Conservation (phyloP, 2,329 filamentous ascomycete species). For the Fusarium guadeloupense region DNA sequence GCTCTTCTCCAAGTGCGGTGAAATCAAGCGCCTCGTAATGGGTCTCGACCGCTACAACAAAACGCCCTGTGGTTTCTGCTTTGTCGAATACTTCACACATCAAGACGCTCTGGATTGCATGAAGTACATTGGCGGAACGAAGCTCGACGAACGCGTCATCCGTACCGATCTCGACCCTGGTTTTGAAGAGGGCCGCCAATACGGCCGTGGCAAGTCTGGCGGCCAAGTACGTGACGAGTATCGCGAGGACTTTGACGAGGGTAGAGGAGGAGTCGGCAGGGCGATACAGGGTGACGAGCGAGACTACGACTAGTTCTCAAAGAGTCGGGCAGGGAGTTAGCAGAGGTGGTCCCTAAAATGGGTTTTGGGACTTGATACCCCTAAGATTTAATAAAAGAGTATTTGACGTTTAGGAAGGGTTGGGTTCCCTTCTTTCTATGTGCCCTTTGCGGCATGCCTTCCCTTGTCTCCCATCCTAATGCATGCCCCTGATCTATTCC, state of each 20-base stretch:
- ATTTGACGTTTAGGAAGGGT: constrained; percentile 5
- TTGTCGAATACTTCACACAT: constrained; percentile 99
- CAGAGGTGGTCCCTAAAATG: not conserved
- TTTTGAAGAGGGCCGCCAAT: constrained; percentile 95
- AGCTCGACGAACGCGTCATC: constrained; percentile 96
- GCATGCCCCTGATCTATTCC: constrained; percentile 32
- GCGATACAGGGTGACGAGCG: constrained; percentile 69
- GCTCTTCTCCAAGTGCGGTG: constrained; percentile 93
- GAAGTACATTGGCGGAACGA: constrained; percentile 98
- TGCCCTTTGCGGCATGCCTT: constrained; percentile 5
- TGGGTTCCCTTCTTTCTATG: constrained; percentile 11
- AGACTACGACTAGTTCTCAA: constrained; percentile 52
- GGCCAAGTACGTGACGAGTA: constrained; percentile 98
- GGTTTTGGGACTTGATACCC: constrained; percentile 41
- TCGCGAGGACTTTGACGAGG: constrained; percentile 95
- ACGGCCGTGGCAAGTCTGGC: constrained; percentile 92
- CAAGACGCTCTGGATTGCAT: constrained; percentile 97
- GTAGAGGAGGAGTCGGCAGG: constrained; percentile 87
- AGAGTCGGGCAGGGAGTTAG: constrained; percentile 23
- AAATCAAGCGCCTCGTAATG: constrained; percentile 98
- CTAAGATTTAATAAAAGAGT: constrained; percentile 23
- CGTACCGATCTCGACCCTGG: constrained; percentile 94
- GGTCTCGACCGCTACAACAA: constrained; percentile 96
- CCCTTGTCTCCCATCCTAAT: not conserved
- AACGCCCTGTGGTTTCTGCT: constrained; percentile 98